phyloP scores from a whole-genome alignment of 768 basidiomycete species.

The Thelephora ganbajun region DNA sequence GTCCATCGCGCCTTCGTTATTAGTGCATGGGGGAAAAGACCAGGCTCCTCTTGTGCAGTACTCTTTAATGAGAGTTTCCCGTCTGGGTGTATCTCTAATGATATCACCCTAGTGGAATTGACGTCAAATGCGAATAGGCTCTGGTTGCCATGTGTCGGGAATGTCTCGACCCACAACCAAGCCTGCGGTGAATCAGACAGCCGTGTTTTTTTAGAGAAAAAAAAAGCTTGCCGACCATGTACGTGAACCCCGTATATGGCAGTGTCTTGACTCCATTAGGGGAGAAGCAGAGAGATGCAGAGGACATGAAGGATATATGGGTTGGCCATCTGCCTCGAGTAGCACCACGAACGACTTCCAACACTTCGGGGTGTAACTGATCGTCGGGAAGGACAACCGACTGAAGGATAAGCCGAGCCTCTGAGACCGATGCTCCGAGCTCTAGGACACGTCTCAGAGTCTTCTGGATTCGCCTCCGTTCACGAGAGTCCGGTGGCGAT shows the following conservation, averaged over 20 bases:
- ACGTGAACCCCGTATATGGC: constrained; percentile 53
- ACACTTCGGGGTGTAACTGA: constrained; percentile 43
- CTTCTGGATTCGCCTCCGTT: constrained; percentile 44
- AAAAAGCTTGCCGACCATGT: constrained; percentile 35
- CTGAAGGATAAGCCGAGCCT: constrained; percentile 53
- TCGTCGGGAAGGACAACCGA: constrained; percentile 33
- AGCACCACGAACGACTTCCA: constrained; percentile 56
- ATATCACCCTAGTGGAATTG: constrained; percentile 21
- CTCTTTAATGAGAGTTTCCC: constrained; percentile 41
- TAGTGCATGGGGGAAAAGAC: constrained; percentile 29
- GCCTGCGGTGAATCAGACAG: constrained; percentile 22
- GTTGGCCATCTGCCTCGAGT: constrained; percentile 70
- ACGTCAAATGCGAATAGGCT: constrained; percentile 24
- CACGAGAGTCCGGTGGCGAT: constrained; percentile 19
- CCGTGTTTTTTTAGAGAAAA: neutral
- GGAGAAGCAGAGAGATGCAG: constrained; percentile 33
- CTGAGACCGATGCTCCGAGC: constrained; percentile 53
- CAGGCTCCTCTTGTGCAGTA: constrained; percentile 23
- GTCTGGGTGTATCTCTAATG: constrained; percentile 35
- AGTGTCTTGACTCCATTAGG: constrained; percentile 38
- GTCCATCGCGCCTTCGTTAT: constrained; percentile 54
- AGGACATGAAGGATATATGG: constrained; percentile 56
- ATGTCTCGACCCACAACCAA: constrained; percentile 35
- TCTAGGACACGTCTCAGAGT: constrained; percentile 58
- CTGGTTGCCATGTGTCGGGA: constrained; percentile 20